phyloP scores from a whole-genome alignment of 2,329 filamentous ascomycete genomes.

The Epichloe bromicola region DNA sequence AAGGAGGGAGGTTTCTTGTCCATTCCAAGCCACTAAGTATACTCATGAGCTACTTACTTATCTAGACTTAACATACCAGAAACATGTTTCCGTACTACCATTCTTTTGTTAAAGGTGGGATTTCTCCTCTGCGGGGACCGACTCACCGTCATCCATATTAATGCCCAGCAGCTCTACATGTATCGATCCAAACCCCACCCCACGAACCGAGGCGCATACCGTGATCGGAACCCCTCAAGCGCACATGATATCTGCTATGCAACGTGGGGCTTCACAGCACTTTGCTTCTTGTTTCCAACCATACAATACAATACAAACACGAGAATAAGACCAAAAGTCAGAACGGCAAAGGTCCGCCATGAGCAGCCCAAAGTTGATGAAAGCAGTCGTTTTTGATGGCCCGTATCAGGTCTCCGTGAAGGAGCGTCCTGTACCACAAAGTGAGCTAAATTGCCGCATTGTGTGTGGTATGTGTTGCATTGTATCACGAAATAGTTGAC shows the following conservation, averaged over 20 bases:
- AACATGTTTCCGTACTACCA: too few species aligned
- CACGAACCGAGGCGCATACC: not conserved
- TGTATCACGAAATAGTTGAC: not conserved
- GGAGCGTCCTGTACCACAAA: conserved; percentile 63
- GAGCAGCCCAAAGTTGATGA: conserved; percentile 49
- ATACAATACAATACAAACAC: not conserved
- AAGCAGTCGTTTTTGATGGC: conserved; percentile 77
- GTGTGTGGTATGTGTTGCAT: not conserved
- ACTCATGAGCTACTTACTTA: too few species aligned
- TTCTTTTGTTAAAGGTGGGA: too few species aligned
- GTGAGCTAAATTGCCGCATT: conserved; percentile 13
- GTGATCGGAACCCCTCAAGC: not conserved
- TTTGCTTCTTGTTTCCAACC: not conserved
- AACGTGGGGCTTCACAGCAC: not conserved
- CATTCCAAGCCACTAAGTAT: too few species aligned
- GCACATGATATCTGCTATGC: not conserved
- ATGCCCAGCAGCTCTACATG: not conserved
- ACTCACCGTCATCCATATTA: not conserved
- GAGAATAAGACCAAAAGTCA: not conserved
- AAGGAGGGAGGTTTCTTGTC: too few species aligned
- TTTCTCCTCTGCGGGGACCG: too few species aligned
- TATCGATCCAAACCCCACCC: conserved; percentile 7
- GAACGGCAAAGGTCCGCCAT: conserved; percentile 11
- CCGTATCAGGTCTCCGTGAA: conserved; percentile 63
- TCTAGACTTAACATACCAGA: too few species aligned